A percentile compares a stretch with the other conserved stretches of the same genome.
phyloP scores from a whole-genome alignment of 495 filamentous ascomycete genomes.

The Neurospora sp. region DNA sequence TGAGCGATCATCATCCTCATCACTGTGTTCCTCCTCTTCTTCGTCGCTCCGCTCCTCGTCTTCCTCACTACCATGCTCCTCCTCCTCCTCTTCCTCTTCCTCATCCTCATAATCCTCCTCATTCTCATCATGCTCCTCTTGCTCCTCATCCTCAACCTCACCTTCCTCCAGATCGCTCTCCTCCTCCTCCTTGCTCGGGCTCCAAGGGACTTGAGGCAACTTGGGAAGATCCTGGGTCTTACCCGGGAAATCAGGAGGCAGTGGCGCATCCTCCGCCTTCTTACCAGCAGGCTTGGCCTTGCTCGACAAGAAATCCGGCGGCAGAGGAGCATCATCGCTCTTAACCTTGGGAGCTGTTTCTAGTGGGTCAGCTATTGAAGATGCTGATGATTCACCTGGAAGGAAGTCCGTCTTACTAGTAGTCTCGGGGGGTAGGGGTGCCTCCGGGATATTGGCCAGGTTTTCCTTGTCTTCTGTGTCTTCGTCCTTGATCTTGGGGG shows the following conservation, averaged over 20 bases:
- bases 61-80: slow-evolving; percentile 10
- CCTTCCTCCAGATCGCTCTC: slow-evolving; percentile 16
- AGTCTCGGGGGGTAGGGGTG: slow-evolving; percentile 67
- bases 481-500: slow-evolving; percentile 31
- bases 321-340: slow-evolving; percentile 20
- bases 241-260: slow-evolving; percentile 13
- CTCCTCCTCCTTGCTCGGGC: slow-evolving; percentile 12
- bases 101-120: slow-evolving; percentile 24
- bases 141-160: slow-evolving; percentile 24
- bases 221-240: slow-evolving; percentile 6
- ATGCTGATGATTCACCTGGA: slow-evolving; percentile 58
- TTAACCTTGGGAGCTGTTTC: slow-evolving; percentile 24
- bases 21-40: slow-evolving; percentile 34
- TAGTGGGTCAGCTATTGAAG: slow-evolving; percentile 40
- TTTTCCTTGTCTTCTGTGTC: slow-evolving; percentile 20
- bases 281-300: slow-evolving; percentile 8
- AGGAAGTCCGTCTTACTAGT: slow-evolving; percentile 58
- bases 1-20: slow-evolving; percentile 30
- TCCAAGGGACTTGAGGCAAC: slow-evolving; percentile 17
- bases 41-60: slow-evolving; percentile 21
- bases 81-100: slow-evolving; percentile 18
- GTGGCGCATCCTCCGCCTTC: slow-evolving; percentile 9
- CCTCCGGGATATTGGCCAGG: slow-evolving; percentile 30
- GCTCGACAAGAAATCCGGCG: slow-evolving; percentile 6
- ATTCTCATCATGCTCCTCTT: slow-evolving; percentile 25